Base-by-base conservation (phyloP, 2,329 filamentous ascomycete genomes). In the Truncatella angustata region DNA sequence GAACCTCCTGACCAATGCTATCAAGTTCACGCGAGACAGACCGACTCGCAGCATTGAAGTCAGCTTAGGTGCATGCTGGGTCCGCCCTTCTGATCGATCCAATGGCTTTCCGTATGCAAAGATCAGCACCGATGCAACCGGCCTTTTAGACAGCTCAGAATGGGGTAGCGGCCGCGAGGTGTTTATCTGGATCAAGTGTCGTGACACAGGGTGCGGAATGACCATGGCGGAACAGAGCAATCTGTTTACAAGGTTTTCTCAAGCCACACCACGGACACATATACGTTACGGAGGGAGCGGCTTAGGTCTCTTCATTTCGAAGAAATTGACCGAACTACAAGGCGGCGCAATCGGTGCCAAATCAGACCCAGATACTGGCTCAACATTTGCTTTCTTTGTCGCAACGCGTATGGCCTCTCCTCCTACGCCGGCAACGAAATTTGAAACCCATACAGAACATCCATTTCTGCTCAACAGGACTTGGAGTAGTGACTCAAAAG, bases 331-430 rank as follows among this genome's bases (percentile, higher is more conserved):
- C 1, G 87, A 91, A 64, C 72, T 91, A 43, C 88, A 91, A 69
- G 88, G 88, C 12, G 88, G 88, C 2, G 86, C 90, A 62, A 90
- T 91, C 51, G 87, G 87, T 4, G 86, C 91, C 3, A 77, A 79
- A 1, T 89, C 86, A 0, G 73, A 81, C 54, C 78, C 82, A 51
- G 87, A 85, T 12, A 75, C 81, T 35, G 88, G 88, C 36, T 89
- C 85, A 66, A 89, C 82, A 0, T 91, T 91, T 66, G 85, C 82
- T 28, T 91, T 92, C 65, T 91, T 90, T 63, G 79, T 91, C 65
- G 86, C 85, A 57, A 82, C 82, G 47, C 81, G 83, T 3, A 21
- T 58, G n/a, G 57, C 57, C 12, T 60, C 59, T 3, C 61, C 62
- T 20, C 59, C 65, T 20, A 65, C 63, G 4, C 61, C 62, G 11